Evolutionary conservation across 2,329 filamentous ascomycete genomes (phyloP).

Genomic region (Fusarium sp.): DNA sequence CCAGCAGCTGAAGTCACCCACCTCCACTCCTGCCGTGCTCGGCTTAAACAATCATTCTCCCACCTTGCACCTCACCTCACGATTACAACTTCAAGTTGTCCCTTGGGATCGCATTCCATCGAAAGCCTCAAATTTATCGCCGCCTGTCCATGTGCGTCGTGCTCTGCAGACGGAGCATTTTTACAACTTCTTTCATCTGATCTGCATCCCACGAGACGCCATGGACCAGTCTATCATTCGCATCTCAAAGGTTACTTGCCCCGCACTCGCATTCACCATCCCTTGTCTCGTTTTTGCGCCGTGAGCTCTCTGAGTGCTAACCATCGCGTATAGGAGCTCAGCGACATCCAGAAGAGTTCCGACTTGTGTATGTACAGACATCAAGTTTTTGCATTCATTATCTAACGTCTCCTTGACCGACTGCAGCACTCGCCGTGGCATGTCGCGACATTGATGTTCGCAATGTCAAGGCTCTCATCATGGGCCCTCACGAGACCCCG

Average conservation of each 20-base stretch:
- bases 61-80: slow-evolving; percentile 23
- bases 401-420: slow-evolving; percentile 13
- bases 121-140: slow-evolving; percentile 3
- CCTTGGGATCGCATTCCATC: neutral
- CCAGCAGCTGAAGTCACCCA: slow-evolving; percentile 3
- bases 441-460: slow-evolving; percentile 89
- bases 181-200: neutral
- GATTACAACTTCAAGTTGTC: slow-evolving; percentile 21
- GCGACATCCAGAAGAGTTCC: slow-evolving; percentile 80
- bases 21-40: slow-evolving; percentile 34
- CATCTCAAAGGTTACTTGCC: slow-evolving; percentile 73
- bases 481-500: slow-evolving; percentile 91
- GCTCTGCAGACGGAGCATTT: slow-evolving; percentile 5
- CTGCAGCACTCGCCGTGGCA: slow-evolving; percentile 79
- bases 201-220: slow-evolving; percentile 37
- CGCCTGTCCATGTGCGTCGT: slow-evolving; percentile 30
- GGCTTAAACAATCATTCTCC: slow-evolving; percentile 19
- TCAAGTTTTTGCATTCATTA: neutral
- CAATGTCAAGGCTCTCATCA: slow-evolving; percentile 83
- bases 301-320: slow-evolving; percentile 26
- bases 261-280: slow-evolving; percentile 33
- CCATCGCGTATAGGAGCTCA: slow-evolving; percentile 70
- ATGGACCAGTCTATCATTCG: slow-evolving; percentile 85
- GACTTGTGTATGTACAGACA: slow-evolving; percentile 75
- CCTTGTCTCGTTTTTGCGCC: slow-evolving; percentile 31